Evolutionary conservation across 2,329 filamentous ascomycete species (phyloP), one percentile per base, ranked within the genome.

Genomic region (Cercospora citrullina): DNA sequence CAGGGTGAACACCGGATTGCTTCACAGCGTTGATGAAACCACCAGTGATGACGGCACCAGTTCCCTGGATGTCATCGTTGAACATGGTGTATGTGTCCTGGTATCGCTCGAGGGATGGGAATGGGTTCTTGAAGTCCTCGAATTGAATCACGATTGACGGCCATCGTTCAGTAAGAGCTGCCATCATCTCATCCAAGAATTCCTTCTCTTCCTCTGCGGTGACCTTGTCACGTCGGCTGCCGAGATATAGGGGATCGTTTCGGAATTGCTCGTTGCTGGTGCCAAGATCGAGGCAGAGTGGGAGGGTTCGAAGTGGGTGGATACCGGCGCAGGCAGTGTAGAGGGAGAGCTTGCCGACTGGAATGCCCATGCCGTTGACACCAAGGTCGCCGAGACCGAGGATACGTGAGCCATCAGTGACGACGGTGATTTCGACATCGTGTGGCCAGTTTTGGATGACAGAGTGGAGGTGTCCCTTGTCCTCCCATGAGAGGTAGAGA

Each of bases 1-100:
- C 91, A 61, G 94, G 83, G 30, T 93, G 91, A 16, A 97, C 89
- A 62, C 90, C 91, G 14, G 93, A 96, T 69, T 92, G 88, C 82
- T 94, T 94, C 68, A 96, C 93, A 30, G 86, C 86, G 72, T 86
- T 87, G 81, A 91, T 88, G 79, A 91, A 86, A 74, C 94, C 94
- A 71, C 87, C 94, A 65, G 97, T 87, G 70, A 98, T 93, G 76
- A 99, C 95, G 71, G 94, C 93, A 75, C 95, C 95, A 74, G 95
- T 98, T 73, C 94, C 94, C 84, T 98, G 94, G 78, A 99, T 95
- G 79, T 99, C 94, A 78, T 98, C 95, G 81, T 98, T 98, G 88
- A 99, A 99, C 86, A 92, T 96, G 80, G 92, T 94, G 85, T 97
- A 94, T 72, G 86, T 87, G 79, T 94, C 86, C 74, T 92, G 91